Conservation (phyloP, 1,284 basidiomycete species). For the Psilocybe mexicana region DNA sequence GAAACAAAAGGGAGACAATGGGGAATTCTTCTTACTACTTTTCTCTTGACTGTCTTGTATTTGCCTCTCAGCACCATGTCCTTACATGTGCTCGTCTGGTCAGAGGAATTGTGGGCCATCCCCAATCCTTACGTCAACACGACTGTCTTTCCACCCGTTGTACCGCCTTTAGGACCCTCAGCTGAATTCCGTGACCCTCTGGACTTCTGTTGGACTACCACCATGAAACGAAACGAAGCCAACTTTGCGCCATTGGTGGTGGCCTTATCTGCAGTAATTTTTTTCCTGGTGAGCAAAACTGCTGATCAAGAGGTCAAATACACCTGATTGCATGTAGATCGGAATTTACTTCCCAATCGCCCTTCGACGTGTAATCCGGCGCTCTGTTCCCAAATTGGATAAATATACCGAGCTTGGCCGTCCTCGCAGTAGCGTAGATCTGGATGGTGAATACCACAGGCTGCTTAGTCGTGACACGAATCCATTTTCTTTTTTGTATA, state of each 20-base stretch:
- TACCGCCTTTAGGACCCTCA: slow-evolving; percentile 54
- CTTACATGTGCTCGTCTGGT: slow-evolving; percentile 72
- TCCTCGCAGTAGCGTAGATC: slow-evolving; percentile 53
- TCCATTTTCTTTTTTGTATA: slow-evolving; percentile 75
- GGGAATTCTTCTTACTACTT: slow-evolving; percentile 58
- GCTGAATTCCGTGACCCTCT: slow-evolving; percentile 60
- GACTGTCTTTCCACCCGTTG: slow-evolving; percentile 48
- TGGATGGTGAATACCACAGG: slow-evolving; percentile 76
- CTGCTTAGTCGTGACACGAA: slow-evolving; percentile 65
- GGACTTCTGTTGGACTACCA: slow-evolving; percentile 81
- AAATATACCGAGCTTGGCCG: slow-evolving; percentile 72
- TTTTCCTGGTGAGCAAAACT: slow-evolving; percentile 48
- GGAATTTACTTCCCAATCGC: slow-evolving; percentile 75
- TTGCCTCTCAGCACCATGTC: slow-evolving; percentile 73
- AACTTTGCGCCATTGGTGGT: slow-evolving; percentile 73
- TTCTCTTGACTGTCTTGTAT: slow-evolving; percentile 65
- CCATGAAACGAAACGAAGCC: slow-evolving; percentile 69
- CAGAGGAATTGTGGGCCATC: slow-evolving; percentile 72
- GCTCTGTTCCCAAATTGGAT: slow-evolving; percentile 67
- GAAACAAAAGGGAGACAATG: slow-evolving; percentile 45
- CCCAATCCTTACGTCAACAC: slow-evolving; percentile 67
- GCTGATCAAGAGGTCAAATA: neutral
- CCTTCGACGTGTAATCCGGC: slow-evolving; percentile 56
- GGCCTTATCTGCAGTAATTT: slow-evolving; percentile 54
- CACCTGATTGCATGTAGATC: slow-evolving; percentile 39